Evolutionary conservation across 116 monocot genomes (phyloP).

Genomic region (Cymodocea nodosa): DNA sequence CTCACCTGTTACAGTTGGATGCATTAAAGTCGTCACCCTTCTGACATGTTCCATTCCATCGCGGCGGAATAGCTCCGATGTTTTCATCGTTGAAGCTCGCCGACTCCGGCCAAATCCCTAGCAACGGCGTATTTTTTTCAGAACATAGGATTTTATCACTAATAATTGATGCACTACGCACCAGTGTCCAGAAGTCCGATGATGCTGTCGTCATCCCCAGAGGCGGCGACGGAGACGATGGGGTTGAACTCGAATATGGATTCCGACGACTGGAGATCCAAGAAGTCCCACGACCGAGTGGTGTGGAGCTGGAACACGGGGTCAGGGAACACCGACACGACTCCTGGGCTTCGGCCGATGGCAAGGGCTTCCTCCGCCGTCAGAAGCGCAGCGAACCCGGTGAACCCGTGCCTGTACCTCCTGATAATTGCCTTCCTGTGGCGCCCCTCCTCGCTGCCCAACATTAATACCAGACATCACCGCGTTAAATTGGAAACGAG

Average conservation of each 20-base stretch:
- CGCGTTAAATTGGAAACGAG: too few species aligned
- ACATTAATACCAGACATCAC: neutral
- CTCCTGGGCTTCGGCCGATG: constrained; percentile 29
- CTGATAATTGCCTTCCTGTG: constrained; percentile 26
- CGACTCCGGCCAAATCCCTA: constrained; percentile 67
- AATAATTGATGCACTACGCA: neutral
- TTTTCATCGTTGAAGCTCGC: constrained; percentile 49
- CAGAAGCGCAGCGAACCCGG: constrained; percentile 57
- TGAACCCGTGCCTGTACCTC: constrained; percentile 52
- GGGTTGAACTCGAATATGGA: neutral
- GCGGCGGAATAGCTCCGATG: constrained; percentile 27
- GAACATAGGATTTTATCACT: too few species aligned
- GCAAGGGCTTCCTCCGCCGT: constrained; percentile 34
- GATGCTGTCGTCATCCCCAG: constrained; percentile 13
- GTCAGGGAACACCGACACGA: constrained; percentile 65
- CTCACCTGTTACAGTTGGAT: constrained; percentile 56
- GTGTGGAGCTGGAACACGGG: constrained; percentile 63
- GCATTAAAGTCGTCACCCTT: constrained; percentile 33
- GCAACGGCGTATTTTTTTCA: too few species aligned
- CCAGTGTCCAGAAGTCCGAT: constrained; percentile 80
- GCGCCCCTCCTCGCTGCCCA: constrained; percentile 26
- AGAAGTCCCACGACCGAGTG: constrained; percentile 76
- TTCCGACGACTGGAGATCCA: constrained; percentile 27
- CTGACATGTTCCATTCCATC: constrained; percentile 69
- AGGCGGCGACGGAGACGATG: neutral